A percentile compares a stretch with the other conserved stretches of the same genome.
Evolutionary conservation across 208 protist species (phyloP).

Genomic region (Vickermania ingenoplastis): DNA sequence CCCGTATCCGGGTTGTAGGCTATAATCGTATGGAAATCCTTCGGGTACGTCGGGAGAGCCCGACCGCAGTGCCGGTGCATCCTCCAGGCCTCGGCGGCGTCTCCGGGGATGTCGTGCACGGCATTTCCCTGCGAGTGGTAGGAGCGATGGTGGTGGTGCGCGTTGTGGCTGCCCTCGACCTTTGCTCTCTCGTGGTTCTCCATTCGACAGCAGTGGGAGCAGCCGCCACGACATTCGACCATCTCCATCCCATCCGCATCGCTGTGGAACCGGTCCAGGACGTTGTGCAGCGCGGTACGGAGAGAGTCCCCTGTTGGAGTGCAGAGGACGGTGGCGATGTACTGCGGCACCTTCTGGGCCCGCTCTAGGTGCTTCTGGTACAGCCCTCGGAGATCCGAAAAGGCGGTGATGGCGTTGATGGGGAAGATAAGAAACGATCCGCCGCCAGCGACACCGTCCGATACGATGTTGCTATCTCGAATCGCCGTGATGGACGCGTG

Average conservation of each 20-base stretch:
- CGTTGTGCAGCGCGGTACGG: constrained; percentile 50
- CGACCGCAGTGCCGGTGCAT: constrained; percentile 15
- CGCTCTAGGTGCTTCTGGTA: constrained; percentile 57
- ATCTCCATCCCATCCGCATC: constrained; percentile 18
- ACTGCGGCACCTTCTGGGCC: constrained; percentile 46
- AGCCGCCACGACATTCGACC: neutral
- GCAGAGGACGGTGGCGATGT: constrained; percentile 76
- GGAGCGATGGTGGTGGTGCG: neutral
- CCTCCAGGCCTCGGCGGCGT: constrained; percentile 11
- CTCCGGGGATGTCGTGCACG: neutral
- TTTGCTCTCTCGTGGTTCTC: no score
- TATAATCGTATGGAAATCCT: constrained; percentile 66
- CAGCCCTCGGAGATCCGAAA: constrained; percentile 48
- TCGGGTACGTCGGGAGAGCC: constrained; percentile 14
- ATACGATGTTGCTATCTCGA: constrained; percentile 48
- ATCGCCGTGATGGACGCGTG: constrained; percentile 53
- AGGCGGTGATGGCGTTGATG: constrained; percentile 53
- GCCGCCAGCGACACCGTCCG: constrained; percentile 25
- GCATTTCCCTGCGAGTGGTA: neutral
- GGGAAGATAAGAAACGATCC: constrained; percentile 70
- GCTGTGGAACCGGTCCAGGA: constrained; percentile 21
- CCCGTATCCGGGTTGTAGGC: constrained; percentile 46
- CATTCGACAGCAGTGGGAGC: no score
- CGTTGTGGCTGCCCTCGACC: neutral
- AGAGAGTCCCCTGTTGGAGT: constrained; percentile 33